phyloP scores from a whole-genome alignment of 345 rosid species.

The Populus tremula region DNA sequence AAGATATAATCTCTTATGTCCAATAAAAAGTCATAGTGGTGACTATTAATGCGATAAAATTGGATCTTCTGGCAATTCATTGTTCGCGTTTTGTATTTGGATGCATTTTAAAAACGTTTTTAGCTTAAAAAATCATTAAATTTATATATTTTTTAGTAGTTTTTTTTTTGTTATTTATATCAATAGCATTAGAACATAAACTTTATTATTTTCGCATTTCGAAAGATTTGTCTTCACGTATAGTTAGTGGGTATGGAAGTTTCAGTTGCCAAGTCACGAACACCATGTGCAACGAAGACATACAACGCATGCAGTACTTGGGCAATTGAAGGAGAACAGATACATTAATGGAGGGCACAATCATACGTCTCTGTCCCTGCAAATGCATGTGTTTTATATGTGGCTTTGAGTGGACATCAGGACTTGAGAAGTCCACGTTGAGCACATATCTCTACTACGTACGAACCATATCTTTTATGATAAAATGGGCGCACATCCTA shows the following conservation, averaged over 20 bases:
- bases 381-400: neutral
- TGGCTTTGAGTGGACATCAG: neutral
- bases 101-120: too few species aligned
- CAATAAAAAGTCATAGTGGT: too few species aligned
- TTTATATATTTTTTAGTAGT: too few species aligned
- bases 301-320: neutral
- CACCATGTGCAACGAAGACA: constrained; percentile 7
- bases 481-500: neutral
- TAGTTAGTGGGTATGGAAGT: neutral
- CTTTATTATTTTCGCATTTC: too few species aligned
- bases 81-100: too few species aligned
- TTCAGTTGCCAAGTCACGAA: neutral
- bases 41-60: too few species aligned
- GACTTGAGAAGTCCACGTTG: neutral
- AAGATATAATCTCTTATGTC: too few species aligned
- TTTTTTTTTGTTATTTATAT: too few species aligned
- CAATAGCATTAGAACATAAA: too few species aligned
- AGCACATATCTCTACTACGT: neutral
- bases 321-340: neutral
- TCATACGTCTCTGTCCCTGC: neutral
- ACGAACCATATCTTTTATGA: neutral
- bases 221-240: neutral
- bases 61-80: too few species aligned
- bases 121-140: too few species aligned
- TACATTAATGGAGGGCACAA: neutral